phyloP scores from a whole-genome alignment of 768 basidiomycete species.

The Kockovaella imperatae region DNA sequence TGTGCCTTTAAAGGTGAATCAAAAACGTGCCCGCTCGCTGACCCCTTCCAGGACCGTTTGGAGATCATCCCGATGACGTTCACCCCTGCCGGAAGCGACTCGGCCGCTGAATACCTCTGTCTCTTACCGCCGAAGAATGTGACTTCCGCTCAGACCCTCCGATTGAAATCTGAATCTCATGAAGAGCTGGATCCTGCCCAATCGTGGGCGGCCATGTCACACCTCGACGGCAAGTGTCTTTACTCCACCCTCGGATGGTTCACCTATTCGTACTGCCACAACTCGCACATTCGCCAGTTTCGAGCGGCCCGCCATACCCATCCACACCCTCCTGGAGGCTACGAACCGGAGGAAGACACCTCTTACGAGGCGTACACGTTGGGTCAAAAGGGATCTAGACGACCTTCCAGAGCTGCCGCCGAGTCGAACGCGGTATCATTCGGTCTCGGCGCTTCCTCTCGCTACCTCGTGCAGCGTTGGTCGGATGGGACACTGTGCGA shows the following conservation, averaged over 20 bases:
- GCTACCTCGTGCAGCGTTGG: conserved; percentile 72
- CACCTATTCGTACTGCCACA: conserved; percentile 89
- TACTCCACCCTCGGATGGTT: conserved; percentile 50
- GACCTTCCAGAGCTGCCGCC: conserved; percentile 54
- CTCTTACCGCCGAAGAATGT: conserved; percentile 28
- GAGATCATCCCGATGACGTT: conserved; percentile 27
- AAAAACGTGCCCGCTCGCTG: neutral
- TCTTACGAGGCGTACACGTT: conserved; percentile 48
- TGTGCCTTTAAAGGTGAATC: neutral
- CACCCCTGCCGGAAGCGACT: conserved; percentile 6
- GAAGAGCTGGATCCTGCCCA: conserved; percentile 26
- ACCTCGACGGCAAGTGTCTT: conserved; percentile 38
- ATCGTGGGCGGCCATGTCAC: conserved; percentile 30
- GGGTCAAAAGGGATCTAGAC: conserved; percentile 29
- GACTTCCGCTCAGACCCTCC: conserved; percentile 14
- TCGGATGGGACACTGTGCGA: conserved; percentile 74
- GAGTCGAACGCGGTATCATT: conserved; percentile 50
- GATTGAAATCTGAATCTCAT: conserved; percentile 5
- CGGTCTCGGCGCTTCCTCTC: conserved; percentile 49
- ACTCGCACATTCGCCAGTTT: conserved; percentile 91
- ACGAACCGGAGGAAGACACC: conserved; percentile 73
- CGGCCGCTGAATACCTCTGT: conserved; percentile 30
- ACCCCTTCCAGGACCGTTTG: conserved; percentile 11
- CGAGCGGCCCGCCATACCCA: conserved; percentile 66
- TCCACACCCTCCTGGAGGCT: conserved; percentile 58